These are phyloP conservation scores for Moricandia arvensis DNA, from an alignment of 345 rosid genomes.

Conservation along the genomic window DNA sequence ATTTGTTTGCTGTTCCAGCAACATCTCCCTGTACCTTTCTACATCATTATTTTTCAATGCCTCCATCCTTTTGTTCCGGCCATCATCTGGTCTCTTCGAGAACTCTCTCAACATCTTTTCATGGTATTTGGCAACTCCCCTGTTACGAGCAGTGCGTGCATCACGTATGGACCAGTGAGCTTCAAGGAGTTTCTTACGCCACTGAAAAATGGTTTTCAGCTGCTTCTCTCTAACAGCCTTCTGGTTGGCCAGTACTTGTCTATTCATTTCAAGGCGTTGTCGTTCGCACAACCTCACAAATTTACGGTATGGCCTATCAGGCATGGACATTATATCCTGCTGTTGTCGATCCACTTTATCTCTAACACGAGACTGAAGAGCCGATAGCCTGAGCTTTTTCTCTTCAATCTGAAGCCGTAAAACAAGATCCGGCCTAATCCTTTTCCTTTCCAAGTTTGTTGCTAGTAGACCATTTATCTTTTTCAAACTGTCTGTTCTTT, in stretches of 20 bases:
- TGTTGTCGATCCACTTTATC: slow-evolving; percentile 93
- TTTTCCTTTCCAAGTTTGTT: slow-evolving; percentile 88
- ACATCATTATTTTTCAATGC: slow-evolving; percentile 99
- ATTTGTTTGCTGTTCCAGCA: slow-evolving; percentile 95
- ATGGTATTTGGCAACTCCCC: slow-evolving; percentile 99
- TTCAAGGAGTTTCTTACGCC: slow-evolving; percentile 99
- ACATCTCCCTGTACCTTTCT: slow-evolving; percentile 98
- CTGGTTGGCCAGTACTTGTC: slow-evolving; percentile 87
- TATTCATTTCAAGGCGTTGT: slow-evolving; percentile 83
- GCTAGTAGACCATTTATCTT: slow-evolving; percentile 80
- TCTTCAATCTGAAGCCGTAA: slow-evolving; percentile 96
- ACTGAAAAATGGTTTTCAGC: slow-evolving; percentile 88
- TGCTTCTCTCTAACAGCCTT: slow-evolving; percentile 91
- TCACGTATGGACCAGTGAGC: slow-evolving; percentile 98
- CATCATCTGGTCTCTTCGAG: slow-evolving; percentile 95
- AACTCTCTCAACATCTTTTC: slow-evolving; percentile 95
- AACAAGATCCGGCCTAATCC: slow-evolving; percentile 98
- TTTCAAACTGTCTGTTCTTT: slow-evolving; percentile 74
- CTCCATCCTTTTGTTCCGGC: slow-evolving; percentile 95
- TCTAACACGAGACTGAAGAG: slow-evolving; percentile 81
- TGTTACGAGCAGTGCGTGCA: slow-evolving; percentile 95
- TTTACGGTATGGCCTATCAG: slow-evolving; percentile 95
- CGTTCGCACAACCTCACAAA: slow-evolving; percentile 98
- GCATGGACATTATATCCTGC: slow-evolving; percentile 98
- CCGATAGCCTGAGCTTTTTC: slow-evolving; percentile 77